These are phyloP conservation scores for Orbilia javanica DNA, from an alignment of 2,329 filamentous ascomycete genomes.

Conservation along the genomic window DNA sequence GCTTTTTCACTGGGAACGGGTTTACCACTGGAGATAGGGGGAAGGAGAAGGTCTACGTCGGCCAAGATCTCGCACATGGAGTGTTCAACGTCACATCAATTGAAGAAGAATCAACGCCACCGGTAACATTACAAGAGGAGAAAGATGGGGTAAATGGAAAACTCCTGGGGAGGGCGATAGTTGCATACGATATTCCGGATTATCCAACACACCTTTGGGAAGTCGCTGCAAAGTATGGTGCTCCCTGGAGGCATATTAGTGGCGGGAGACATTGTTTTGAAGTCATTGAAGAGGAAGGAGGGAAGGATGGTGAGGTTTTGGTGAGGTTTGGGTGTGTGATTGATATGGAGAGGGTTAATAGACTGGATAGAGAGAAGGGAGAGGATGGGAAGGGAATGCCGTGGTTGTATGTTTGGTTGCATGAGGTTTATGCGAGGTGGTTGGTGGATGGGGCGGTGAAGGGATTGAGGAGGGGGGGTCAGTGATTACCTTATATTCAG, in stretches of 20 bases:
- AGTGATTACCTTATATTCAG: neutral
- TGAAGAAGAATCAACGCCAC: neutral
- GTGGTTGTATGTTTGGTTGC: constrained; percentile 33
- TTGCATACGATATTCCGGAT: constrained; percentile 26
- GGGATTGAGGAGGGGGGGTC: constrained; percentile 6
- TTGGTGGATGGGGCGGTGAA: constrained; percentile 47
- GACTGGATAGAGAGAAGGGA: neutral
- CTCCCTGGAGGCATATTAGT: constrained; percentile 42
- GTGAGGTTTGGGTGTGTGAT: constrained; percentile 51
- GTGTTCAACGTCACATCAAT: constrained; percentile 29
- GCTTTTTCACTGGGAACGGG: constrained; percentile 12
- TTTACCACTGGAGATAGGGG: constrained; percentile 41
- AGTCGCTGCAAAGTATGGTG: constrained; percentile 31
- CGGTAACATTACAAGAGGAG: neutral
- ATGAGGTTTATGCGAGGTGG: constrained; percentile 57
- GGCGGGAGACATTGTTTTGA: constrained; percentile 55
- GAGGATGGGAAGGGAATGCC: constrained; percentile 53
- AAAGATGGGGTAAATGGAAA: neutral
- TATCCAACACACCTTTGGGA: constrained; percentile 27
- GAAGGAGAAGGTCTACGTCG: constrained; percentile 17
- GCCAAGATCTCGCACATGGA: constrained; percentile 40
- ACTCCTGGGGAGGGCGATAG: constrained; percentile 27
- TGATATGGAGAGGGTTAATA: constrained; percentile 51
- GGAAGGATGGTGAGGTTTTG: constrained; percentile 11
- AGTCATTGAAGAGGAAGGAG: constrained; percentile 6